These are phyloP conservation scores for Arthrobotrys megalospora DNA, from an alignment of 2,329 filamentous ascomycete species.

Conservation along the genomic window DNA sequence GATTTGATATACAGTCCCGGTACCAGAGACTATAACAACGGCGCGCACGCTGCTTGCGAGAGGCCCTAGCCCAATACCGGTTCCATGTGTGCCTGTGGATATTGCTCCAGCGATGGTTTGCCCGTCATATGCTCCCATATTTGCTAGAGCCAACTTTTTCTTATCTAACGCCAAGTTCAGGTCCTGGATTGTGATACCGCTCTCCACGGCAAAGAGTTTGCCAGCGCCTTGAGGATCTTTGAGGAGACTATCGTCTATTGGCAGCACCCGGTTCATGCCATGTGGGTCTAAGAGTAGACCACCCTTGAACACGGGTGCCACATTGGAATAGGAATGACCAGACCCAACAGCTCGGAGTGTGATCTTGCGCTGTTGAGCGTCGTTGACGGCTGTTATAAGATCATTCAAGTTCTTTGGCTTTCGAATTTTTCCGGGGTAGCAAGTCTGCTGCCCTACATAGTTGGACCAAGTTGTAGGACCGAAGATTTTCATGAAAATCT, in stretches of 20 bases:
- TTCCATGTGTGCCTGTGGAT: conserved; percentile 29
- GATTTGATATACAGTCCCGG: conserved; percentile 10
- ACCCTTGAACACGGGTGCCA: conserved; percentile 20
- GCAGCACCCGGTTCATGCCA: background rate
- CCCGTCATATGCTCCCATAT: conserved; percentile 35
- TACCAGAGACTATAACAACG: conserved; percentile 7
- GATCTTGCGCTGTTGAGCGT: background rate
- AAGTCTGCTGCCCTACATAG: background rate
- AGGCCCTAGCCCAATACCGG: conserved; percentile 20
- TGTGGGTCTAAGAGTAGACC: conserved; percentile 1
- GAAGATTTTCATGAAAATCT: no score
- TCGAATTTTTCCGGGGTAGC: background rate
- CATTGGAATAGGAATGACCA: conserved; percentile 29
- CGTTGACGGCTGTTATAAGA: background rate
- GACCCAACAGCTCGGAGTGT: conserved; percentile 17
- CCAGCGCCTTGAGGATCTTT: background rate
- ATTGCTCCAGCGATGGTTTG: conserved; percentile 31
- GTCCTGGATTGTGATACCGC: conserved; percentile 23
- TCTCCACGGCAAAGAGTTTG: conserved; percentile 21
- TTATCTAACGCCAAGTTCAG: conserved; percentile 10
- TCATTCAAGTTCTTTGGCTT: background rate
- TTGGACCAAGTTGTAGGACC: conserved; percentile 7
- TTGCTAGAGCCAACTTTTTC: background rate
- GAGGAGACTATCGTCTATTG: background rate
- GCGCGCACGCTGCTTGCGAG: conserved; percentile 21